phyloP scores from a whole-genome alignment of 2,329 filamentous ascomycete species.

The Aspergillus oerlinghausenensis region DNA sequence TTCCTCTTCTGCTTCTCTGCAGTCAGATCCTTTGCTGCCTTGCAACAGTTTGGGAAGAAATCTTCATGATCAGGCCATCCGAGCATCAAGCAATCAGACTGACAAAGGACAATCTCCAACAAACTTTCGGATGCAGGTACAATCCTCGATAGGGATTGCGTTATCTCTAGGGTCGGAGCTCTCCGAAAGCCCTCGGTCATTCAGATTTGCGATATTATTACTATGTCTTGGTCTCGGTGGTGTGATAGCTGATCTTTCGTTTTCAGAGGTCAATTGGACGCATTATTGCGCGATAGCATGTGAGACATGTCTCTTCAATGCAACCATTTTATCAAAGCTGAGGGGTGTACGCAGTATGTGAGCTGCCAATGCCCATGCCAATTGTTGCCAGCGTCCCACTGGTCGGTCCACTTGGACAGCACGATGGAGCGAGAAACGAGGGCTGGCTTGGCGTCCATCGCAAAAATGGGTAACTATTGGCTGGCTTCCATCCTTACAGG shows the following conservation, averaged over 20 bases:
- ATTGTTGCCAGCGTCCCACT: neutral
- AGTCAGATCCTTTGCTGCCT: neutral
- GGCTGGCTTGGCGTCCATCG: neutral
- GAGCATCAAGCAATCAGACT: neutral
- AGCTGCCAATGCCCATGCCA: neutral
- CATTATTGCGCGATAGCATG: conserved; percentile 10
- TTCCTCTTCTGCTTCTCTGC: neutral
- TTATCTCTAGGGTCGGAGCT: neutral
- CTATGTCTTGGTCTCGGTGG: neutral
- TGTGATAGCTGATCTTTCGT: neutral
- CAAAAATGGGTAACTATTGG: neutral
- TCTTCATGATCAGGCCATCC: neutral
- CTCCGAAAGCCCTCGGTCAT: neutral
- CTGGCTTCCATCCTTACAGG: conserved; percentile 1
- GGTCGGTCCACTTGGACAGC: neutral
- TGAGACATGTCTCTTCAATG: conserved; percentile 13
- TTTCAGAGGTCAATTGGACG: conserved; percentile 3
- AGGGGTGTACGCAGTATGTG: conserved; percentile 1
- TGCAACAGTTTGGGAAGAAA: neutral
- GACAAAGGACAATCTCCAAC: neutral
- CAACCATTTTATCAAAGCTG: conserved; percentile 14
- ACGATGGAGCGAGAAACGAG: neutral
- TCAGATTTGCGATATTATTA: conserved; percentile 2
- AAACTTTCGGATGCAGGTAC: conserved; percentile 2
- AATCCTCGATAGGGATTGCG: conserved; percentile 3